A percentile compares a stretch with the other conserved stretches of the same genome.
These are phyloP conservation scores for Thermomyces lanuginosus DNA, from an alignment of 2,329 filamentous ascomycete species.

Conservation along the genomic window DNA sequence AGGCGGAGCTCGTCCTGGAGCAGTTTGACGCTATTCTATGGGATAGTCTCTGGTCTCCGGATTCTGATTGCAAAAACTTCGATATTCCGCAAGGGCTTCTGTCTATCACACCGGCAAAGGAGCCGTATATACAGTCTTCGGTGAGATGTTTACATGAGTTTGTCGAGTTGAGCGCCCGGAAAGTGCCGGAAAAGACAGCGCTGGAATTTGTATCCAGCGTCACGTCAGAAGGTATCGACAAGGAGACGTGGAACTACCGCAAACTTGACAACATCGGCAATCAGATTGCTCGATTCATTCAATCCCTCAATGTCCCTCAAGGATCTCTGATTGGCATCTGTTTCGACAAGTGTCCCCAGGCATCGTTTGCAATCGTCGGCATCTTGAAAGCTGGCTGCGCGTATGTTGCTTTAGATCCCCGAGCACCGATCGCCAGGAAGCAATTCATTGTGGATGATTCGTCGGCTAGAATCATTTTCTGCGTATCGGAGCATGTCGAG, in stretches of 20 bases:
- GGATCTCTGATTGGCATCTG: conserved; percentile 57
- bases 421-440: conserved; percentile 55
- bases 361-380: conserved; percentile 66
- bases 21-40: conserved; percentile 57
- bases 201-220: conserved; percentile 58
- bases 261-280: conserved; percentile 58
- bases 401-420: conserved; percentile 65
- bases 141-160: conserved; percentile 58
- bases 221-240: conserved; percentile 29
- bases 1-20: conserved; percentile 48
- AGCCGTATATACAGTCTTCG: conserved; percentile 40
- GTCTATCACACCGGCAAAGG: conserved; percentile 49
- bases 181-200: conserved; percentile 45
- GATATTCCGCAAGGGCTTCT: conserved; percentile 22
- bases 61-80: conserved; percentile 26
- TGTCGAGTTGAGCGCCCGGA: conserved; percentile 47
- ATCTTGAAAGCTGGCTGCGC: conserved; percentile 68
- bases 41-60: conserved; percentile 38
- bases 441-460: conserved; percentile 66
- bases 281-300: conserved; percentile 50
- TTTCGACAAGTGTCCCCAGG: conserved; percentile 73
- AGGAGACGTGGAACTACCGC: conserved; percentile 54
- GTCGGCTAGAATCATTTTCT: conserved; percentile 45
- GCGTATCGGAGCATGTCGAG: conserved; percentile 31
- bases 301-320: conserved; percentile 30